phyloP scores from a whole-genome alignment of 1,284 basidiomycete species.

The Peniophora sp. region DNA sequence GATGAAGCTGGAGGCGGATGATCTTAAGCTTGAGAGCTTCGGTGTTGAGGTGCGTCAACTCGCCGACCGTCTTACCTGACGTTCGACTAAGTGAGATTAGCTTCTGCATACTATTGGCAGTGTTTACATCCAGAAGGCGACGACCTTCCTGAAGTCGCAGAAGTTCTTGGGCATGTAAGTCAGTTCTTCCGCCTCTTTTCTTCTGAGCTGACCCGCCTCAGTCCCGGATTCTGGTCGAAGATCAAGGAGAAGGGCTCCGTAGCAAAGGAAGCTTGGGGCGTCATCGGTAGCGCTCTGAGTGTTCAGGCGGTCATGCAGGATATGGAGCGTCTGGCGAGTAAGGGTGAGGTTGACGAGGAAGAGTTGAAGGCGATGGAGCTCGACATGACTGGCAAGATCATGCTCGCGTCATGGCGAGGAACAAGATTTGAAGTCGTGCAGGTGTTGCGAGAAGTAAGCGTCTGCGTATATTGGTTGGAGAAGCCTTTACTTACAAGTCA shows the following conservation, averaged over 20 bases:
- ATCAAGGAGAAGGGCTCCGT: slow-evolving; percentile 93
- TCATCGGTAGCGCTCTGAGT: slow-evolving; percentile 84
- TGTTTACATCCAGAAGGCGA: slow-evolving; percentile 90
- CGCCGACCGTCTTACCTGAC: background rate
- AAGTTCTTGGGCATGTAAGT: slow-evolving; percentile 86
- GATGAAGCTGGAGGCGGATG: slow-evolving; percentile 86
- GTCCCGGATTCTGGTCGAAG: slow-evolving; percentile 88
- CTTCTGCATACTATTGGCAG: slow-evolving; percentile 81
- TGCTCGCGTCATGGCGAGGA: slow-evolving; percentile 93
- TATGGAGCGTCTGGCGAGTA: slow-evolving; percentile 86
- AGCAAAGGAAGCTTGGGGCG: slow-evolving; percentile 91
- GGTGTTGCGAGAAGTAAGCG: slow-evolving; percentile 62
- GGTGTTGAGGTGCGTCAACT: slow-evolving; percentile 75
- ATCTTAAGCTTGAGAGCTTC: slow-evolving; percentile 97
- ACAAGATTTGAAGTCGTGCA: slow-evolving; percentile 89
- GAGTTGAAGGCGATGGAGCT: slow-evolving; percentile 84
- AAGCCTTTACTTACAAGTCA: background rate
- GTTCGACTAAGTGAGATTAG: slow-evolving; percentile 23
- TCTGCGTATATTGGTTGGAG: background rate
- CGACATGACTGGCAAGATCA: slow-evolving; percentile 94
- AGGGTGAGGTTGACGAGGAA: slow-evolving; percentile 80
- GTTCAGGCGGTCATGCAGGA: slow-evolving; percentile 70
- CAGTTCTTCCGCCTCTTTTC: background rate
- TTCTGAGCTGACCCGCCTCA: slow-evolving; percentile 19
- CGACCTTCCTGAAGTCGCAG: slow-evolving; percentile 85